These are phyloP conservation scores for Scortechinia acanthostroma DNA, from an alignment of 2,329 filamentous ascomycete species.

Conservation along the genomic window DNA sequence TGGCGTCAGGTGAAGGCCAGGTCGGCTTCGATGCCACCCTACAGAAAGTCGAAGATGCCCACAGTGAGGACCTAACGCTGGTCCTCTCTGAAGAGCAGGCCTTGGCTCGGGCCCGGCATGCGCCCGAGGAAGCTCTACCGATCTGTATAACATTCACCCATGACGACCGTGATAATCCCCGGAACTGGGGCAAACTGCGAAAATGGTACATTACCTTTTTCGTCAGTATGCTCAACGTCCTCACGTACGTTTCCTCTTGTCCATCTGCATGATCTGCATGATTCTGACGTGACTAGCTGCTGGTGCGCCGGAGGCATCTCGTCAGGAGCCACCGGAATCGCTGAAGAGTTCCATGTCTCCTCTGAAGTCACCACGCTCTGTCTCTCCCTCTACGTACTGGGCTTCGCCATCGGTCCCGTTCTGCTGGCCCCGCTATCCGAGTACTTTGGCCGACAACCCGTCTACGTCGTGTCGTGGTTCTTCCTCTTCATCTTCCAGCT, in stretches of 20 bases:
- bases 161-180: background rate
- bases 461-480: conserved; percentile 31
- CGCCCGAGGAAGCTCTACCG: background rate
- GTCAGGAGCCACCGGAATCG: conserved; percentile 29
- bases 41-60: background rate
- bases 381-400: conserved; percentile 34
- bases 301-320: conserved; percentile 38
- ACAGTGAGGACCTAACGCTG: background rate
- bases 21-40: background rate
- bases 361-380: conserved; percentile 30
- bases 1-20: background rate
- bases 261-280: background rate
- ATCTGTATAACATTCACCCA: background rate
- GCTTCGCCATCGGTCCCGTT: conserved; percentile 27
- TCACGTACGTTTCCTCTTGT: background rate
- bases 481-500: conserved; percentile 31
- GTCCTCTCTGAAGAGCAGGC: background rate
- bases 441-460: conserved; percentile 30
- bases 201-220: background rate
- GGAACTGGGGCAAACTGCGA: background rate
- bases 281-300: conserved; percentile 5
- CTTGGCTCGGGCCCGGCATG: background rate
- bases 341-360: conserved; percentile 26
- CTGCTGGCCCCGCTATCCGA: conserved; percentile 21
- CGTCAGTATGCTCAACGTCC: background rate